Conservation (phyloP, 257 asterid genomes). For the Solanum piurae region DNA sequence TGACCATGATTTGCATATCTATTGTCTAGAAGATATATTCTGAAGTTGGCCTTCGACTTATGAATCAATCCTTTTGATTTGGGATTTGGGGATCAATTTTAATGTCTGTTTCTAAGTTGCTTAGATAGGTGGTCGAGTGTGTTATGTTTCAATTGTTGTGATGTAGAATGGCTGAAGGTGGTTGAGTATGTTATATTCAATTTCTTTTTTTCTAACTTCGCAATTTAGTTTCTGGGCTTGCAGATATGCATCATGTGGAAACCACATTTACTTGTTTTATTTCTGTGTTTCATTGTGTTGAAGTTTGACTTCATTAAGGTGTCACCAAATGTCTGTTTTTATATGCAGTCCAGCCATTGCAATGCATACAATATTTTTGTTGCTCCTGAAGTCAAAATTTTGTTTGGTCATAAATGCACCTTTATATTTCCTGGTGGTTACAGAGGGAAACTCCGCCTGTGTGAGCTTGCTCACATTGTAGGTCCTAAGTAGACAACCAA, state of each 20-base stretch:
- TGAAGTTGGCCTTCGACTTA: not conserved
- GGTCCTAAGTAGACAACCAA: not conserved
- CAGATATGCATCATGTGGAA: not conserved
- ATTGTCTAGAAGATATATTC: not conserved
- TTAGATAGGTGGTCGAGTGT: not conserved
- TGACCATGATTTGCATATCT: not conserved
- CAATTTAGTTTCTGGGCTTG: not conserved
- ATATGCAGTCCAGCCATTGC: not conserved
- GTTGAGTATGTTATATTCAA: not conserved
- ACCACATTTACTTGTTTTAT: not conserved
- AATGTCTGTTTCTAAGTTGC: not conserved
- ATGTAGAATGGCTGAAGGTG: not conserved
- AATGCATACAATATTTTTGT: not conserved
- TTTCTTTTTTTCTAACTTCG: not conserved
- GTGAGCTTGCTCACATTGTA: not conserved
- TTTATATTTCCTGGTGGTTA: not conserved
- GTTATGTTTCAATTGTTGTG: not conserved
- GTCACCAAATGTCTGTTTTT: not conserved
- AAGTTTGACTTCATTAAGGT: not conserved
- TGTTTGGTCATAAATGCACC: not conserved
- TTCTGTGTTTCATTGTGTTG: not conserved
- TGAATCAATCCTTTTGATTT: not conserved
- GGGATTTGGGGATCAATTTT: not conserved
- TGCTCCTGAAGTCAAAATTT: not conserved
- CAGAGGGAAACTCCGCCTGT: not conserved